These are phyloP conservation scores for Cyberlindnera xishuangbannaensis DNA, from an alignment of 805 yeast species.

Conservation along the genomic window DNA sequence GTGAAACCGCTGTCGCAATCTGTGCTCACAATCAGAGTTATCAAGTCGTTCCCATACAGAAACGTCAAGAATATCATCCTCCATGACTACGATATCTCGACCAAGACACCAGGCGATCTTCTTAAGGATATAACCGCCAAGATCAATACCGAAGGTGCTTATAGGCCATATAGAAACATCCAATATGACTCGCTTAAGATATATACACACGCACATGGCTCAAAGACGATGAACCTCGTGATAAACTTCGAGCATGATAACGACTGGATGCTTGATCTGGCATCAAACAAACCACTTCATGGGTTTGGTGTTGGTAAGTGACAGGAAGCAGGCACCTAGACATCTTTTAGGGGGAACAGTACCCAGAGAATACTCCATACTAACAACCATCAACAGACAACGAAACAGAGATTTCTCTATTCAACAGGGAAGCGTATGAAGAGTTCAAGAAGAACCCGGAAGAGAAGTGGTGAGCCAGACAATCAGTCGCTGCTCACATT, in stretches of 20 bases:
- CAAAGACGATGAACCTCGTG: conserved; percentile 88
- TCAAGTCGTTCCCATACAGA: conserved; percentile 89
- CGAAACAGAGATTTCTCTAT: conserved; percentile 89
- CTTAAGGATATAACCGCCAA: conserved; percentile 43
- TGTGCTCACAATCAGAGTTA: conserved; percentile 75
- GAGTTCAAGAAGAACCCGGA: conserved; percentile 76
- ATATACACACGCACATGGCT: conserved; percentile 91
- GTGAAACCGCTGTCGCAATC: conserved; percentile 60
- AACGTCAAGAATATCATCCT: conserved; percentile 76
- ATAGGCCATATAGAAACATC: conserved; percentile 79
- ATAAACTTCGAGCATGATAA: conserved; percentile 84
- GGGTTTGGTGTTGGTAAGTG: conserved; percentile 32
- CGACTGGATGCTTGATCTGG: conserved; percentile 54
- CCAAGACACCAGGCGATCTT: conserved; percentile 59
- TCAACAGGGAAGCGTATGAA: conserved; percentile 59
- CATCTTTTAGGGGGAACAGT: too few relatives aligned
- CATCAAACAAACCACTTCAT: conserved; percentile 31
- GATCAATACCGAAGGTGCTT: conserved; percentile 54
- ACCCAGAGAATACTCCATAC: too few relatives aligned
- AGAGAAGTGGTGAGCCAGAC: conserved; percentile 82
- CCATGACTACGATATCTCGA: conserved; percentile 62
- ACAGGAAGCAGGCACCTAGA: conserved; percentile 26
- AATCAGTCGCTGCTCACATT: too few relatives aligned
- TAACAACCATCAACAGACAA: conserved; percentile 42
- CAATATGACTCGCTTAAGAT: conserved; percentile 72